Conservation (phyloP, 306 rosid genomes). For the Lupinus albus region DNA sequence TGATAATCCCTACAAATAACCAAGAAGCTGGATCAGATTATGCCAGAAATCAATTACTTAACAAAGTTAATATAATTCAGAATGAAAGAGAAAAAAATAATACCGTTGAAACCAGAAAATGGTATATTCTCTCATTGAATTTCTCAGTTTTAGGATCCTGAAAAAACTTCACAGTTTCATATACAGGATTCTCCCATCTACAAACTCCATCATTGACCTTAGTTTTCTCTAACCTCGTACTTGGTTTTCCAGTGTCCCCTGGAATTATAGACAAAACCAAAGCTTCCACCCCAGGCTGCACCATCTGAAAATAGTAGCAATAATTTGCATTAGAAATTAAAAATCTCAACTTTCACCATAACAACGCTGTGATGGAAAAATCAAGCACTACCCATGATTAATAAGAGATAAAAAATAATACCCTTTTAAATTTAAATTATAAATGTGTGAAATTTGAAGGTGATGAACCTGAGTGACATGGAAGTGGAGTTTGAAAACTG, state of each 20-base stretch:
- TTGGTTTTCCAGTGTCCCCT: slow-evolving; percentile 76
- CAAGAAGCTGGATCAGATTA: slow-evolving; percentile 40
- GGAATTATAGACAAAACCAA: slow-evolving; percentile 72
- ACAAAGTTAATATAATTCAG: not conserved
- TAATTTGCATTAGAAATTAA: slow-evolving; percentile 35
- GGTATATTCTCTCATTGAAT: slow-evolving; percentile 68
- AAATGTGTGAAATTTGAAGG: not conserved
- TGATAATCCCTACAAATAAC: slow-evolving; percentile 64
- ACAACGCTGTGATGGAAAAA: slow-evolving; percentile 13
- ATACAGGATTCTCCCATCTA: slow-evolving; percentile 84
- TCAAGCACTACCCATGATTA: not conserved
- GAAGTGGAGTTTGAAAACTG: slow-evolving; percentile 82
- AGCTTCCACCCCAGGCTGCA: slow-evolving; percentile 65
- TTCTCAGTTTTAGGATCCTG: slow-evolving; percentile 68
- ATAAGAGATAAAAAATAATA: slow-evolving; percentile 6
- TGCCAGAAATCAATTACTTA: slow-evolving; percentile 19
- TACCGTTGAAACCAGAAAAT: slow-evolving; percentile 75
- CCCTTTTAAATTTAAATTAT: not conserved
- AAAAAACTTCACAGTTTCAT: slow-evolving; percentile 70
- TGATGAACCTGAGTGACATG: slow-evolving; percentile 68
- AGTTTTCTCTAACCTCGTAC: slow-evolving; percentile 67
- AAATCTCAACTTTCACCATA: slow-evolving; percentile 6
- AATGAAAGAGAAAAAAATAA: not conserved
- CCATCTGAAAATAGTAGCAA: slow-evolving; percentile 53
- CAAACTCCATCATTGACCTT: slow-evolving; percentile 62